A percentile compares a stretch with the other conserved stretches of the same genome.
phyloP scores from a whole-genome alignment of 208 protist genomes.

The Leishmania braziliensis region DNA sequence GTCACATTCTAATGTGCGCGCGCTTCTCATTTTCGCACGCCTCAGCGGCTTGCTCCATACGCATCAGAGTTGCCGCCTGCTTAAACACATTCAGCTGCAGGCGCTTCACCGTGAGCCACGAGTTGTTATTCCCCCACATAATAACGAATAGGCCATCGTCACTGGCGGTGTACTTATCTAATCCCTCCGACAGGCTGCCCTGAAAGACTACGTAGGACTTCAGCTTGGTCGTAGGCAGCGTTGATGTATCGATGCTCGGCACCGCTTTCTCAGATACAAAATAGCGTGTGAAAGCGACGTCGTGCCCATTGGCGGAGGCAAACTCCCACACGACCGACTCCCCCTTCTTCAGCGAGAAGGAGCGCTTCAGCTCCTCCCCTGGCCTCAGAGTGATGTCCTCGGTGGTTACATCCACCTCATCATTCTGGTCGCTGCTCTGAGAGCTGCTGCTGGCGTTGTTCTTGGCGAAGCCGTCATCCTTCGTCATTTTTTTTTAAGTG shows the following conservation, averaged over 20 bases:
- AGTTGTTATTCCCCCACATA: conserved; percentile 58
- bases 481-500: neutral
- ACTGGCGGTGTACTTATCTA: conserved; percentile 39
- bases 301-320: conserved; percentile 25
- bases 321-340: conserved; percentile 64
- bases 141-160: conserved; percentile 48
- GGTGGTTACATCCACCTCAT: conserved; percentile 32
- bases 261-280: conserved; percentile 13
- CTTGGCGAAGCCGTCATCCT: neutral
- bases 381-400: conserved; percentile 46
- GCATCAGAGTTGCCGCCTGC: conserved; percentile 2
- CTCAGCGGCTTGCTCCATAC: neutral
- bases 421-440: neutral
- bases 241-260: neutral
- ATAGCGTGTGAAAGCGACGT: conserved; percentile 35
- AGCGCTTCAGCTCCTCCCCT: conserved; percentile 33
- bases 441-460: neutral
- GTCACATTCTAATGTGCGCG: neutral
- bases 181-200: conserved; percentile 30
- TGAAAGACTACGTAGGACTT: conserved; percentile 34
- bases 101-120: conserved; percentile 52
- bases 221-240: conserved; percentile 22
- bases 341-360: conserved; percentile 30
- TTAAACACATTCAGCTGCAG: conserved; percentile 69
- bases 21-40: neutral